A percentile compares a stretch with the other conserved stretches of the same genome.
phyloP scores from a whole-genome alignment of 2,329 filamentous ascomycete genomes.

The Aspergillus fumigatus region DNA sequence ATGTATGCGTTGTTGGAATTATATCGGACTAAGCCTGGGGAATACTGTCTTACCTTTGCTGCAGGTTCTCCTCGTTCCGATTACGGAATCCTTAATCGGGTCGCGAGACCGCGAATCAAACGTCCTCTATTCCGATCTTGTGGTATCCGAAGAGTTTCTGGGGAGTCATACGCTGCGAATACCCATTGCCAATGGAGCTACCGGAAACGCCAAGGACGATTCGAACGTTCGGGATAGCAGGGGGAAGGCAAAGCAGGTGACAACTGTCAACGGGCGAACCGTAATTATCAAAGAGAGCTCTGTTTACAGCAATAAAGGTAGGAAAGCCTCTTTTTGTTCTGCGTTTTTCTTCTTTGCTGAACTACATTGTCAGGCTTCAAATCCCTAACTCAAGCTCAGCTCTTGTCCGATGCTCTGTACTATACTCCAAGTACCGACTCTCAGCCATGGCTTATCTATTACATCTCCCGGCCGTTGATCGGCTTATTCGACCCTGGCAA shows the following conservation, averaged over 20 bases:
- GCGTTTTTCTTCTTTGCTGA: slow-evolving; percentile 11
- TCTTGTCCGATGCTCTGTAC: slow-evolving; percentile 79
- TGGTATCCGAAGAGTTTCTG: slow-evolving; percentile 88
- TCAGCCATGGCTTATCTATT: slow-evolving; percentile 94
- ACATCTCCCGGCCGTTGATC: slow-evolving; percentile 83
- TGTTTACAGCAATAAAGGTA: slow-evolving; percentile 95
- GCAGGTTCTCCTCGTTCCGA: slow-evolving; percentile 82
- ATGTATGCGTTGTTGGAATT: slow-evolving; percentile 48
- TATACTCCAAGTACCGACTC: slow-evolving; percentile 86
- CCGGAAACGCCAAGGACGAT: slow-evolving; percentile 46
- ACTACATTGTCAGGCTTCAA: slow-evolving; percentile 67
- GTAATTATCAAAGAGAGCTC: slow-evolving; percentile 91
- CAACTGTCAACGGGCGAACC: slow-evolving; percentile 85
- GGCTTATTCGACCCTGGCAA: slow-evolving; percentile 75
- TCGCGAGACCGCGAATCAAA: slow-evolving; percentile 83
- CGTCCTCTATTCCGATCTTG: slow-evolving; percentile 70
- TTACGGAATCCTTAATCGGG: slow-evolving; percentile 84
- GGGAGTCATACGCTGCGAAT: slow-evolving; percentile 94
- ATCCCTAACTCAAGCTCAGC: slow-evolving; percentile 78
- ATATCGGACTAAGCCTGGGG: slow-evolving; percentile 10
- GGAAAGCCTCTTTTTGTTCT: slow-evolving; percentile 11
- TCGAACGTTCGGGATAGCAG: slow-evolving; percentile 76
- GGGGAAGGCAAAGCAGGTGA: slow-evolving; percentile 90
- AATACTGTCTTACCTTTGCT: slow-evolving; percentile 8
- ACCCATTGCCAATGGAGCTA: slow-evolving; percentile 50